A percentile compares a stretch with the other conserved stretches of the same genome.
Conservation (phyloP, 345 rosid genomes). For the Xanthoceras sorbifolium region DNA sequence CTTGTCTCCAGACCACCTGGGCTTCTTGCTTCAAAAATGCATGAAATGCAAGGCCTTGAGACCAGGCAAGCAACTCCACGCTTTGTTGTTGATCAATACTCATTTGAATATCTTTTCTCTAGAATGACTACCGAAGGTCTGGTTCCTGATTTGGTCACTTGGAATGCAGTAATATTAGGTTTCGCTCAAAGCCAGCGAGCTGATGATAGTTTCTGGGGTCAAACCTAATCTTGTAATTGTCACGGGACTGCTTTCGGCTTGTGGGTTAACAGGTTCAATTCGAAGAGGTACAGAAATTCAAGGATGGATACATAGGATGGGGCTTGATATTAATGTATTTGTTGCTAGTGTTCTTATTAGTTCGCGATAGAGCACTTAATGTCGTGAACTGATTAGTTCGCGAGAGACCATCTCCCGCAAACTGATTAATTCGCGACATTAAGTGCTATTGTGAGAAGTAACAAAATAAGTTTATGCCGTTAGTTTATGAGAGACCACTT, state of each 20-base stretch:
- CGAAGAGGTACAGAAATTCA: constrained; percentile 49
- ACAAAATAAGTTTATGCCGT: no score
- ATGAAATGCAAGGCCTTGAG: constrained; percentile 34
- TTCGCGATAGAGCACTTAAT: no score
- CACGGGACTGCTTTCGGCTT: constrained; percentile 53
- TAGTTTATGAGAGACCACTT: no score
- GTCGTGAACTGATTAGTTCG: no score
- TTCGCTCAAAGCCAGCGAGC: constrained; percentile 45
- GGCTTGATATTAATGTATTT: constrained; percentile 38
- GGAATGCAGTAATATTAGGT: constrained; percentile 60
- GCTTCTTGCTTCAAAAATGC: constrained; percentile 35
- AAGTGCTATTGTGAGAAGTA: no score
- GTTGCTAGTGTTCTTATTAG: constrained; percentile 53
- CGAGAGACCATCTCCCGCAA: no score
- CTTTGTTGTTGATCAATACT: constrained; percentile 29
- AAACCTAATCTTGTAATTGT: constrained; percentile 46
- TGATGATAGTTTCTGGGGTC: constrained; percentile 30
- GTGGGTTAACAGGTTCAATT: constrained; percentile 41
- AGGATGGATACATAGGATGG: constrained; percentile 42
- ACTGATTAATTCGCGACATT: no score
- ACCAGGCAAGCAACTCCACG: constrained; percentile 44
- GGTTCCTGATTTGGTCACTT: constrained; percentile 50
- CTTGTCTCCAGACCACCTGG: constrained; percentile 14
- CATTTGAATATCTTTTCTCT: constrained; percentile 22
- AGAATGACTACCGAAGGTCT: constrained; percentile 44